A percentile compares a stretch with the other conserved stretches of the same genome.
Conservation (phyloP, 768 basidiomycete species). For the Candolleomyces eurysporus region DNA sequence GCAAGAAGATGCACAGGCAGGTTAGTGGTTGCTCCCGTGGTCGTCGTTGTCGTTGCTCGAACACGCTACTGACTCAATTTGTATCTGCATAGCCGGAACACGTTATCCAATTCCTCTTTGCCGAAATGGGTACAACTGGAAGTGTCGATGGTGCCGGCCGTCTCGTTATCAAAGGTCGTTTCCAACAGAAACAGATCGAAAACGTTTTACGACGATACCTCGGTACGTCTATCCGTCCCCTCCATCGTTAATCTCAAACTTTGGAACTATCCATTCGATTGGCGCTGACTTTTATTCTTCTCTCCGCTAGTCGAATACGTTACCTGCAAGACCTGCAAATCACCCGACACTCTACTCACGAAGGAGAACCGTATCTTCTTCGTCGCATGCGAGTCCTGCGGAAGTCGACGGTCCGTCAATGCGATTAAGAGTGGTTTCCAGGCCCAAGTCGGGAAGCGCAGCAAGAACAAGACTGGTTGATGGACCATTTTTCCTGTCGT, state of each 20-base stretch:
- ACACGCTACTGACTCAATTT: background rate
- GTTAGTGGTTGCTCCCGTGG: conserved; percentile 21
- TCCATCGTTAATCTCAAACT: conserved; percentile 9
- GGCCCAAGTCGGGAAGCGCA: conserved; percentile 88
- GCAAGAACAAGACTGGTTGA: conserved; percentile 75
- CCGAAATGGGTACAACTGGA: conserved; percentile 98
- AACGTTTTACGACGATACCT: conserved; percentile 96
- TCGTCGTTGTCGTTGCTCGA: background rate
- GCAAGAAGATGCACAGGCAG: conserved; percentile 95
- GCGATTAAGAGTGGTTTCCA: conserved; percentile 99
- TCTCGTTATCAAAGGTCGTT: conserved; percentile 95
- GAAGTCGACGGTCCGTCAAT: conserved; percentile 87
- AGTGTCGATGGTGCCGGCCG: conserved; percentile 90
- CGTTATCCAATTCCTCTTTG: conserved; percentile 94
- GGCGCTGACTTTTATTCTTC: background rate
- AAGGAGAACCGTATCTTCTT: conserved; percentile 99
- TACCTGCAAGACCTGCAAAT: conserved; percentile 99
- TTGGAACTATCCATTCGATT: background rate
- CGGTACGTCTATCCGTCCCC: conserved; percentile 46
- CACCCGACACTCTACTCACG: conserved; percentile 91
- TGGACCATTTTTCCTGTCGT: background rate
- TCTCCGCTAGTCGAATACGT: conserved; percentile 83
- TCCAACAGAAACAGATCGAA: conserved; percentile 98
- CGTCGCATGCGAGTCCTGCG: conserved; percentile 91
- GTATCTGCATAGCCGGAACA: conserved; percentile 73